Evolutionary conservation across 352 stramenopile species (phyloP).

Genomic region (Elongisporangium senticosum): DNA sequence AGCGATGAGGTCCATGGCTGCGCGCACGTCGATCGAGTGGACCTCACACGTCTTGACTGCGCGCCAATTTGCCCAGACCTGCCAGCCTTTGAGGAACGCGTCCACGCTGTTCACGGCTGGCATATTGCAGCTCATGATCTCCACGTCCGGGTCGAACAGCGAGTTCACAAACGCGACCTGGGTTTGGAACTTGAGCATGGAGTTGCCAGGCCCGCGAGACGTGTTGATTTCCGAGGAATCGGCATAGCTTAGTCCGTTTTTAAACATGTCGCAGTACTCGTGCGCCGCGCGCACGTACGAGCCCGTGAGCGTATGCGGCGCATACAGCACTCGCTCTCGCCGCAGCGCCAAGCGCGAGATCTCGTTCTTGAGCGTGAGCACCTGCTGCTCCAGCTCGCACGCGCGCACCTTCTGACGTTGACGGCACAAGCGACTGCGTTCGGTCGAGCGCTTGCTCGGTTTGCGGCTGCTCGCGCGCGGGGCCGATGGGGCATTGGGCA

Average conservation of each 20-base stretch:
- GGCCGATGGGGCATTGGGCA: not conserved
- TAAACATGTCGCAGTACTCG: not conserved
- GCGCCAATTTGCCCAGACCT: constrained; percentile 34
- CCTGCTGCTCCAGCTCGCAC: not conserved
- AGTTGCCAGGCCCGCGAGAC: constrained; percentile 5
- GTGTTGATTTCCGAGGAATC: constrained; percentile 10
- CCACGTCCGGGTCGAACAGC: constrained; percentile 32
- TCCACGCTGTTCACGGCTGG: constrained; percentile 20
- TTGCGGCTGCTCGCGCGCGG: not conserved
- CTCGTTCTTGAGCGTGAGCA: not conserved
- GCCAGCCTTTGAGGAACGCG: constrained; percentile 34
- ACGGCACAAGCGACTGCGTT: not conserved
- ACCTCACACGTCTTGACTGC: constrained; percentile 26
- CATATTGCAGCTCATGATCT: constrained; percentile 34
- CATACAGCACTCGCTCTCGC: not conserved
- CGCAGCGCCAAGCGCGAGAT: not conserved
- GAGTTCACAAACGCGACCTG: constrained; percentile 37
- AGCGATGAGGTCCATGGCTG: constrained; percentile 20
- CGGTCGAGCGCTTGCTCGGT: not conserved
- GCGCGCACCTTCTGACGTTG: not conserved
- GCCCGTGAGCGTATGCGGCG: not conserved
- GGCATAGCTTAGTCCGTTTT: not conserved
- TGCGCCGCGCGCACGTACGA: not conserved
- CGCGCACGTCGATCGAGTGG: constrained; percentile 29
- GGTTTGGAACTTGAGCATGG: constrained; percentile 13